Evolutionary conservation across 2,329 filamentous ascomycete genomes (phyloP).

Genomic region (Hypoxylon sp.): DNA sequence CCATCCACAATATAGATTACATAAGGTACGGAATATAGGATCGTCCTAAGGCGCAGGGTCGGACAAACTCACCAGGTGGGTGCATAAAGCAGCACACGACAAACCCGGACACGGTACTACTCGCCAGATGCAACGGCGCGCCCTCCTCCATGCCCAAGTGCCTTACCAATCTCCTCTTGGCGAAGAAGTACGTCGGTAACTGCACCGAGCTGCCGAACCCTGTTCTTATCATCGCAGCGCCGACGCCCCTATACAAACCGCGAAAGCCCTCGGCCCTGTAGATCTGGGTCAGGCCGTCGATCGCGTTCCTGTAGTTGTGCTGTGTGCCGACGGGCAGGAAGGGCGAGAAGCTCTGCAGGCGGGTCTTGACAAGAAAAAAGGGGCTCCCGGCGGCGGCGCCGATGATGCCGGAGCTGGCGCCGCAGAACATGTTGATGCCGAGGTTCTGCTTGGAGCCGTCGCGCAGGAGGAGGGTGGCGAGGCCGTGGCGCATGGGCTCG

Average conservation of each 20-base stretch:
- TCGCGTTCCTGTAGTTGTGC: conserved; percentile 88
- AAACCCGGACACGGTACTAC: conserved; percentile 91
- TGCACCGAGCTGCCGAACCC: conserved; percentile 97
- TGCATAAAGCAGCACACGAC: conserved; percentile 99
- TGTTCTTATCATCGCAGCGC: conserved; percentile 94
- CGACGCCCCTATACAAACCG: conserved; percentile 91
- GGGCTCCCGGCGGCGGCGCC: conserved; percentile 94
- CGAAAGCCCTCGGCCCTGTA: conserved; percentile 81
- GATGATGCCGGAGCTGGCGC: conserved; percentile 88
- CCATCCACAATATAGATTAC: not conserved
- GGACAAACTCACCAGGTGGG: conserved; percentile 79
- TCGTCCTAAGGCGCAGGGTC: not conserved
- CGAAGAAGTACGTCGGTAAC: conserved; percentile 97
- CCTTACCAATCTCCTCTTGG: conserved; percentile 85
- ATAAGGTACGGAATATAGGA: too few relatives aligned
- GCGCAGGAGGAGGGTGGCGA: conserved; percentile 79
- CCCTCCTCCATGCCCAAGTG: conserved; percentile 94
- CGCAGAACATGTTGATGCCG: conserved; percentile 92
- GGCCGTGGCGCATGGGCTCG: conserved; percentile 85
- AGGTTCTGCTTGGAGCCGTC: conserved; percentile 85
- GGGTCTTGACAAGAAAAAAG: conserved; percentile 98
- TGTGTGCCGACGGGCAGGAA: conserved; percentile 97
- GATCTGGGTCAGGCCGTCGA: conserved; percentile 87
- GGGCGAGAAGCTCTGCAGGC: conserved; percentile 92
- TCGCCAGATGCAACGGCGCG: conserved; percentile 87